A percentile compares a stretch with the other conserved stretches of the same genome.
These are phyloP conservation scores for Chloromonas sp. DNA, from an alignment of 163 green algal species.

Conservation along the genomic window DNA sequence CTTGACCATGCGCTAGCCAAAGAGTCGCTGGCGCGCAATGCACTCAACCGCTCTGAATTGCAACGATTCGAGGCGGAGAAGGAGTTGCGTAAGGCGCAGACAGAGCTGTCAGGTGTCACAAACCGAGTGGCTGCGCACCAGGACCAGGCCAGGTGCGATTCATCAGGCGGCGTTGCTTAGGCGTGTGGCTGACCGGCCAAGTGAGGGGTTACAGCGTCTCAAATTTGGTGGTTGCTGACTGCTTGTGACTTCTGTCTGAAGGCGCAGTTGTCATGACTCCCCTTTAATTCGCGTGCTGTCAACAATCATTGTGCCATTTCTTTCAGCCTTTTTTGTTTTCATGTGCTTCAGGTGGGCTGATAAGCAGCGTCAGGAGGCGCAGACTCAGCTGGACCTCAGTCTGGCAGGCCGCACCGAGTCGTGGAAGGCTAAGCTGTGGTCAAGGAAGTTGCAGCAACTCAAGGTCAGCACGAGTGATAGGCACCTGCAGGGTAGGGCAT, in stretches of 20 bases:
- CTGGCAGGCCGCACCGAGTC: slow-evolving; percentile 34
- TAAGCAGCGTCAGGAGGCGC: slow-evolving; percentile 41
- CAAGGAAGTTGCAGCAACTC: slow-evolving; percentile 46
- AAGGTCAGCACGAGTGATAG: slow-evolving; percentile 10
- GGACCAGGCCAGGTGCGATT: slow-evolving; percentile 28
- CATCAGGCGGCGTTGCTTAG: neutral
- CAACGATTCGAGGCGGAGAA: slow-evolving; percentile 50
- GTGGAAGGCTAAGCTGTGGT: slow-evolving; percentile 49
- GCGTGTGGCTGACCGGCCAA: neutral
- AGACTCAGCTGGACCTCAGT: slow-evolving; percentile 35
- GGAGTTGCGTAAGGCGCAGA: slow-evolving; percentile 27
- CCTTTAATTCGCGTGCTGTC: too few relatives aligned
- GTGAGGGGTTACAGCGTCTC: too few relatives aligned
- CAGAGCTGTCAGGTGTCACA: slow-evolving; percentile 26
- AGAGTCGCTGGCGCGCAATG: slow-evolving; percentile 35
- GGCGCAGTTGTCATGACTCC: too few relatives aligned
- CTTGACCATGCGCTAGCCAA: slow-evolving; percentile 42
- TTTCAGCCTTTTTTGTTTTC: too few relatives aligned
- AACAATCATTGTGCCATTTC: too few relatives aligned
- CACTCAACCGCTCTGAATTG: slow-evolving; percentile 45
- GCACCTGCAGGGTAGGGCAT: too few relatives aligned
- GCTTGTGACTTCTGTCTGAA: too few relatives aligned
- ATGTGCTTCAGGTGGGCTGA: slow-evolving; percentile 31
- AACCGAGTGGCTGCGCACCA: slow-evolving; percentile 15
- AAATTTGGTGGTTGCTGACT: too few relatives aligned